These are phyloP conservation scores for Penicillium ucsense DNA, from an alignment of 495 filamentous ascomycete species.

Conservation along the genomic window DNA sequence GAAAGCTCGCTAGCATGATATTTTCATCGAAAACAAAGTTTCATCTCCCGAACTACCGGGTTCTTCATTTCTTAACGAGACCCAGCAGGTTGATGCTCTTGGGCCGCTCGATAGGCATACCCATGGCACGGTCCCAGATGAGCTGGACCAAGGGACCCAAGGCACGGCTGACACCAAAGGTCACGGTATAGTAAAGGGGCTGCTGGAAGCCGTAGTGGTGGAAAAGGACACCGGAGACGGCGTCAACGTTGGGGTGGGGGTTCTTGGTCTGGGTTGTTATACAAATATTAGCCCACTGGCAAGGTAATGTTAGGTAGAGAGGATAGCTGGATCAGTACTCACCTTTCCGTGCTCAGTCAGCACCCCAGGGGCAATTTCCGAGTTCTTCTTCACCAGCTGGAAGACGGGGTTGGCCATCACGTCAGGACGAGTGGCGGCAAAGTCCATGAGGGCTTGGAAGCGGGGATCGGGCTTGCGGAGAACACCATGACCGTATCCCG, in stretches of 20 bases:
- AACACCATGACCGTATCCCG: constrained; percentile 97
- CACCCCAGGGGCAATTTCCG: constrained; percentile 71
- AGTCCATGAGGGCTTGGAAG: constrained; percentile 94
- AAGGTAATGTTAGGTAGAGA: constrained; percentile 6
- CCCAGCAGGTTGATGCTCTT: constrained; percentile 93
- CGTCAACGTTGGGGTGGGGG: constrained; percentile 94
- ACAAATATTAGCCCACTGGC: too few species aligned
- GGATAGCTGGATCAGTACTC: not conserved
- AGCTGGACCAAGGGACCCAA: constrained; percentile 87
- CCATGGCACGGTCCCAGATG: constrained; percentile 91
- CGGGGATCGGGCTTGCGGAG: constrained; percentile 94
- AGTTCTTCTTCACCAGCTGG: constrained; percentile 83
- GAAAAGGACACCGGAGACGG: constrained; percentile 84
- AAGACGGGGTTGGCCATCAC: constrained; percentile 85
- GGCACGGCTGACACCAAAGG: constrained; percentile 88
- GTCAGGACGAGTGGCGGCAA: constrained; percentile 72
- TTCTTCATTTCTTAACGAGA: constrained; percentile 47
- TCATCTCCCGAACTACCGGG: not conserved
- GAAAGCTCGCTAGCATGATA: constrained; percentile 7
- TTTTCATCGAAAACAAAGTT: constrained; percentile 5
- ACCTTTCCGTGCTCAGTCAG: constrained; percentile 87
- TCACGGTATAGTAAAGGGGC: constrained; percentile 95
- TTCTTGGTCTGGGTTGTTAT: constrained; percentile 67
- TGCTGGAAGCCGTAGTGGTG: constrained; percentile 95
- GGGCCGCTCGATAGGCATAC: constrained; percentile 93